A percentile compares a stretch with the other conserved stretches of the same genome.
These are phyloP conservation scores for Tylopilus cervinicoccineus DNA, from an alignment of 768 basidiomycete genomes.

Conservation along the genomic window DNA sequence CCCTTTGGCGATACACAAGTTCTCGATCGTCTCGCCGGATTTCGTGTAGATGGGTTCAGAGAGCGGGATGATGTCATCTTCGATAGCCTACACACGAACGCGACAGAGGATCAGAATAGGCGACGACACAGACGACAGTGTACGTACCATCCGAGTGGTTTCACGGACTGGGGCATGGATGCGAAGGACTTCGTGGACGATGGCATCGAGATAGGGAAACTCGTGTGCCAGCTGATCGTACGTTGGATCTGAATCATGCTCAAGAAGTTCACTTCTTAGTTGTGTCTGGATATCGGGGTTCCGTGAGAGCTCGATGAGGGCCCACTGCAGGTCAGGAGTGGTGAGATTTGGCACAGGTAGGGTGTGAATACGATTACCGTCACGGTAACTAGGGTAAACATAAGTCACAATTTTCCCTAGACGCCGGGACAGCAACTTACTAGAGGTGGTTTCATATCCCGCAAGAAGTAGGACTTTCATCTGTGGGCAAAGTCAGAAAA, in stretches of 20 bases:
- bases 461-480: slow-evolving; percentile 21
- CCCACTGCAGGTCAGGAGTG: slow-evolving; percentile 42
- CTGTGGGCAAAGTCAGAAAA: slow-evolving; percentile 3
- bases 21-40: slow-evolving; percentile 37
- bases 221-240: slow-evolving; percentile 49
- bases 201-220: slow-evolving; percentile 54
- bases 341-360: background rate
- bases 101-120: background rate
- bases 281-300: slow-evolving; percentile 43
- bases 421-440: slow-evolving; percentile 6
- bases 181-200: slow-evolving; percentile 44
- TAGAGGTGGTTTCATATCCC: slow-evolving; percentile 22
- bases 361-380: slow-evolving; percentile 8
- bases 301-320: slow-evolving; percentile 50
- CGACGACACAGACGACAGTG: background rate
- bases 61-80: slow-evolving; percentile 60
- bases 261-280: slow-evolving; percentile 47
- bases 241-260: slow-evolving; percentile 44
- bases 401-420: background rate
- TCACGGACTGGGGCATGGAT: slow-evolving; percentile 38
- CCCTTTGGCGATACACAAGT: slow-evolving; percentile 44
- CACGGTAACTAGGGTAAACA: slow-evolving; percentile 12
- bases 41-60: slow-evolving; percentile 42
- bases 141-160: slow-evolving; percentile 4
- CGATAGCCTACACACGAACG: slow-evolving; percentile 32